These are phyloP conservation scores for Pigoraptor vietnamica DNA, from an alignment of 78 protist genomes.

Conservation along the genomic window DNA sequence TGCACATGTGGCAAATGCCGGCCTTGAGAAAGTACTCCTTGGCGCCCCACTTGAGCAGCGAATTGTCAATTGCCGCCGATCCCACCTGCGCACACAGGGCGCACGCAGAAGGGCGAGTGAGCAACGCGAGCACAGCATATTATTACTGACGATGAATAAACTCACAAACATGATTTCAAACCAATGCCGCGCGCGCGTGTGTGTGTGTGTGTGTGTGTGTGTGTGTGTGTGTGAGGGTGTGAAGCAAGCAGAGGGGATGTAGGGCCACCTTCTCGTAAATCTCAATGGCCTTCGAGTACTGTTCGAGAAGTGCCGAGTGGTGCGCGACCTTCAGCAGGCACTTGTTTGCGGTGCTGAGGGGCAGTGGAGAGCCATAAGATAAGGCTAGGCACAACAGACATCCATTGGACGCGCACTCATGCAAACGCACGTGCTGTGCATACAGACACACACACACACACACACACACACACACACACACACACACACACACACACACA, in stretches of 20 bases:
- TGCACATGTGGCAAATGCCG: slow-evolving; percentile 30
- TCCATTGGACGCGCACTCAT: background rate
- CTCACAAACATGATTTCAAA: no score
- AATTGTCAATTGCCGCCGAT: background rate
- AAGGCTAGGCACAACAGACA: background rate
- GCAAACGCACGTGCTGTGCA: no score
- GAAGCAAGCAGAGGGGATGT: no score
- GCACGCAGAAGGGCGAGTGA: background rate
- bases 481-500: no score
- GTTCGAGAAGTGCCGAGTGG: background rate
- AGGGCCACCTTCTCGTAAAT: slow-evolving; percentile 27
- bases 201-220: no score
- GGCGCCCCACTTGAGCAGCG: slow-evolving; percentile 45
- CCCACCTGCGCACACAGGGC: background rate
- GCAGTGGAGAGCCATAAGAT: background rate
- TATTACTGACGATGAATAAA: no score
- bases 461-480: no score
- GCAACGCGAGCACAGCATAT: background rate
- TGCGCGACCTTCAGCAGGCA: slow-evolving; percentile 57
- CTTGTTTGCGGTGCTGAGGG: slow-evolving; percentile 20
- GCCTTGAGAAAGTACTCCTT: slow-evolving; percentile 57
- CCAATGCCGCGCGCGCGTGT: no score
- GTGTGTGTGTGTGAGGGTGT: no score
- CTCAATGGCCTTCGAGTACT: slow-evolving; percentile 27
- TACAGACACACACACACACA: no score